phyloP scores from a whole-genome alignment of 2,329 filamentous ascomycete species.

The Gremmenia infestans region DNA sequence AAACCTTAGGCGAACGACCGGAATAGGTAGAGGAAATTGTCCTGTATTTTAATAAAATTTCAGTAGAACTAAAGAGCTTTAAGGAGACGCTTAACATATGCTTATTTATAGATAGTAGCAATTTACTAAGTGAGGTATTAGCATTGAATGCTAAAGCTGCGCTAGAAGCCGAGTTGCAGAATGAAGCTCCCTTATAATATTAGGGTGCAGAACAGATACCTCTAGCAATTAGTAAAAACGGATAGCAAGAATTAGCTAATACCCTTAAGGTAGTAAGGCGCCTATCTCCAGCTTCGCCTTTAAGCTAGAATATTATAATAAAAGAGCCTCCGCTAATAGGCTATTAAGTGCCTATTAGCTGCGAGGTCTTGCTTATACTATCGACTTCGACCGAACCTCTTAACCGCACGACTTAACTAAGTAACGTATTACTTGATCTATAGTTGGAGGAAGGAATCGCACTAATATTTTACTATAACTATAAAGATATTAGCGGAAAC shows the following conservation, averaged over 20 bases:
- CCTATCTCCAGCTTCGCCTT: background rate
- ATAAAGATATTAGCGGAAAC: background rate
- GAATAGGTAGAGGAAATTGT: constrained; percentile 2
- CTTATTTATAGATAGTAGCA: background rate
- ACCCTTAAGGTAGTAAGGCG: background rate
- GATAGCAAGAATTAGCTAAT: background rate
- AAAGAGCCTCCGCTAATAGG: background rate
- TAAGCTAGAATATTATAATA: background rate
- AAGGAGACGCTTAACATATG: constrained; percentile 3
- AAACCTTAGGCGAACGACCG: background rate
- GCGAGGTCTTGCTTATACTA: background rate
- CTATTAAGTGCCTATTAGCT: background rate
- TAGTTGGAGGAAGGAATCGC: background rate
- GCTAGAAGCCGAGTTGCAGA: background rate
- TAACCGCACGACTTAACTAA: background rate
- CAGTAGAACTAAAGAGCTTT: constrained; percentile 1
- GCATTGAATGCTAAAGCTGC: background rate
- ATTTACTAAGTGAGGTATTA: background rate
- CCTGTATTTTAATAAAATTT: constrained; percentile 4
- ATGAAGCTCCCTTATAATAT: background rate
- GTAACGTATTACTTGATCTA: background rate
- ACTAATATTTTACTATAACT: background rate
- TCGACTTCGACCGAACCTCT: background rate
- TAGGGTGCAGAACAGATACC: background rate
- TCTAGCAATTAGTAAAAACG: background rate